Percentiles rank a stretch among this genome's conserved stretches.
Conservation (phyloP, 176 grass and related monocot genomes). For the Elaeis guineensis region DNA sequence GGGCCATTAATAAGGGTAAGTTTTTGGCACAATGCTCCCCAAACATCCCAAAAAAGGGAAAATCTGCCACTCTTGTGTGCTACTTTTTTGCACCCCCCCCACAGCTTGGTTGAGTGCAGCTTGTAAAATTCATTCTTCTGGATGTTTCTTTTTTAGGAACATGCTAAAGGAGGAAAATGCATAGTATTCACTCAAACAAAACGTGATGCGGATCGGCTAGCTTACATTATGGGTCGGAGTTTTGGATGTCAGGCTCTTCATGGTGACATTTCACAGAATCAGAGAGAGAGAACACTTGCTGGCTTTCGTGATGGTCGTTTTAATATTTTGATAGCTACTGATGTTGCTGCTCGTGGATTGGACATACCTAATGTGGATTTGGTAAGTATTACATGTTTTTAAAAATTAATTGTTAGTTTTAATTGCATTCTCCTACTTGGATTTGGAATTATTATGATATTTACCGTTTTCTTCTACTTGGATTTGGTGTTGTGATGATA, state of each 20-base stretch:
- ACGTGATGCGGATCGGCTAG: slow-evolving; percentile 72
- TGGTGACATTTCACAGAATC: slow-evolving; percentile 93
- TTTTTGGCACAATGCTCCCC: no score
- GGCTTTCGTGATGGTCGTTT: slow-evolving; percentile 78
- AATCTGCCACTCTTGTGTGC: no score
- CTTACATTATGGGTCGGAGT: slow-evolving; percentile 73
- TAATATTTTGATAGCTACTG: slow-evolving; percentile 83
- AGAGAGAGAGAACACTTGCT: slow-evolving; percentile 78
- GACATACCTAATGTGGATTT: slow-evolving; percentile 99
- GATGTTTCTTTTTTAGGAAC: slow-evolving; percentile 38
- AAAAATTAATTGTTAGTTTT: slow-evolving; percentile 3
- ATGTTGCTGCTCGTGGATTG: slow-evolving; percentile 86
- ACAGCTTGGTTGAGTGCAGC: no score
- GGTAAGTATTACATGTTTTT: slow-evolving; percentile 33
- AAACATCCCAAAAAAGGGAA: no score
- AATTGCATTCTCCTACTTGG: slow-evolving; percentile 5
- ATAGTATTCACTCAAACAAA: slow-evolving; percentile 98
- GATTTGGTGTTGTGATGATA: no score
- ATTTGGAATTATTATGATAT: no score
- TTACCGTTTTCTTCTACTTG: no score
- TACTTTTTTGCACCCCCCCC: no score
- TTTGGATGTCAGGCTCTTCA: slow-evolving; percentile 77
- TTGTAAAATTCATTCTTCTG: no score
- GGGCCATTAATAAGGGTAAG: slow-evolving; percentile 80
- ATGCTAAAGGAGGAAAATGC: slow-evolving; percentile 93